Evolutionary conservation across 1,284 basidiomycete species (phyloP), one percentile per base, ranked within the genome.

Genomic region (Apiotrichum sp.): DNA sequence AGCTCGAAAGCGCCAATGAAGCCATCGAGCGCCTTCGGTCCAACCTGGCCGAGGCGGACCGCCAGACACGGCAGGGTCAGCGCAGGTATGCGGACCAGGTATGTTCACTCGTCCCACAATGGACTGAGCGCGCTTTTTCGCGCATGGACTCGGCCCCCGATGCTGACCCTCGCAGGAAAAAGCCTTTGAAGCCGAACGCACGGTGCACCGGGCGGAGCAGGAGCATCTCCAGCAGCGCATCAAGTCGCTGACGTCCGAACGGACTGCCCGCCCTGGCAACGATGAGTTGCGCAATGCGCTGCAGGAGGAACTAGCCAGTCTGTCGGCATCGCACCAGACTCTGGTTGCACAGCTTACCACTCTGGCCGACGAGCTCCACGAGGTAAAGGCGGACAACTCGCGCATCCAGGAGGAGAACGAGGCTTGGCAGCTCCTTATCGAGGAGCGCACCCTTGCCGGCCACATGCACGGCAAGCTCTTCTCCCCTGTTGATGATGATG

Each of bases 361-460:
- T 0, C 52, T 73, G 8, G 57, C 59, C 9, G 60, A 61, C 32
- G 72, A 74, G 48, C 50, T 74, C 11, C 62, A 69, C 35, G 71
- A 73, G 48, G 53, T 71, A n/a, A 68, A 67, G 52, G 50, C 48
- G 5, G 58, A 62, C 14, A 71, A 69, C 53, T 50, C 54, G 10
- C 51, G 62, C 42, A 60, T 80, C 9, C 65, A 72, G 72, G 92
- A 96, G 71, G 92, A 96, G 68, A 96, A 95, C 73, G 91, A 95
- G 75, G 88, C 88, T 48, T 97, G 91, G 78, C 91, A 93, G 80
- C 89, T 92, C 59, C 80, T 97, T 45, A 78, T 96, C 33, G 81
- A 89, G 57, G 91, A 96, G 77, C 85, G 83, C 76, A 96, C 93
- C 0, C 78, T 97, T 42, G 91, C 81, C 61, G 92, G 92, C 2